A percentile compares a stretch with the other conserved stretches of the same genome.
These are phyloP conservation scores for Nothopassalora personata DNA, from an alignment of 2,329 filamentous ascomycete genomes.

Conservation along the genomic window DNA sequence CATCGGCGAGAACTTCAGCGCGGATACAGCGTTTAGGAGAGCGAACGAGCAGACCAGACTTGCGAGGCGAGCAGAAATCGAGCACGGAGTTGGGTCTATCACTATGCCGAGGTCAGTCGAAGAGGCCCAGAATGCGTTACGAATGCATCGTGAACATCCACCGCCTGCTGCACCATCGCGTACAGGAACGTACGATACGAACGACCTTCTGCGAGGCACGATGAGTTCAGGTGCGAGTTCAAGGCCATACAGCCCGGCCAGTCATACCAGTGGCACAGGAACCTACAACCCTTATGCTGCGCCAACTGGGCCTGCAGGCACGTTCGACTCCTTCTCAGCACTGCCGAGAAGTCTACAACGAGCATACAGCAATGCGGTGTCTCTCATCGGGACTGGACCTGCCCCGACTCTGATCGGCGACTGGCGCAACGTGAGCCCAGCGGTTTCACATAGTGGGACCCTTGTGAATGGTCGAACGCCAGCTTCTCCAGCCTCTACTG, in stretches of 20 bases:
- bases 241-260: background rate
- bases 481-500: background rate
- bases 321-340: conserved; percentile 14
- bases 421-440: conserved; percentile 25
- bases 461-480: conserved; percentile 11
- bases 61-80: background rate
- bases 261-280: background rate
- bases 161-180: background rate
- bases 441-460: conserved; percentile 5
- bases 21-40: conserved; percentile 24
- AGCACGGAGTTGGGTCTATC: conserved; percentile 3
- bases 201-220: background rate
- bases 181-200: background rate
- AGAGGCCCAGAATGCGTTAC: background rate
- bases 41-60: conserved; percentile 6
- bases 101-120: conserved; percentile 3
- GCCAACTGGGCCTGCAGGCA: conserved; percentile 3
- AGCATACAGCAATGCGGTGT: conserved; percentile 30
- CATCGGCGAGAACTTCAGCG: conserved; percentile 22
- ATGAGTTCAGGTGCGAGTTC: background rate
- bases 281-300: conserved; percentile 2
- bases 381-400: conserved; percentile 16
- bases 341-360: conserved; percentile 28
- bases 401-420: conserved; percentile 25
- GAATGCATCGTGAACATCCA: background rate